phyloP scores from a whole-genome alignment of 83 land plant genomes.

The Isoetes engelmannii region DNA sequence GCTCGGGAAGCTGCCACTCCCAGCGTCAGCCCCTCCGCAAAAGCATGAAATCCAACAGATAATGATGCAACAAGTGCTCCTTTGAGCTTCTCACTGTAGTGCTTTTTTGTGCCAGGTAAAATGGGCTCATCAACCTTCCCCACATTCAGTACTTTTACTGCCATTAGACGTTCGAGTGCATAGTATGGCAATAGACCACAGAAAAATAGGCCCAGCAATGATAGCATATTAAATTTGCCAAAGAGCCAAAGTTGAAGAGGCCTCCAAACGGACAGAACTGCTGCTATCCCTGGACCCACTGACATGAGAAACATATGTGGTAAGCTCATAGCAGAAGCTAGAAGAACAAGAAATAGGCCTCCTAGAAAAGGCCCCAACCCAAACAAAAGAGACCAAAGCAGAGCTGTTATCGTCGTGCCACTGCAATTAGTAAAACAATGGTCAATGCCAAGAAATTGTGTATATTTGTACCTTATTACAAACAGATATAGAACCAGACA shows the following conservation, averaged over 20 bases:
- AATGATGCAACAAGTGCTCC: conserved; percentile 63
- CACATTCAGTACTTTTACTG: conserved; percentile 32
- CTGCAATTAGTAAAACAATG: conserved; percentile 23
- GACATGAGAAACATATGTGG: conserved; percentile 64
- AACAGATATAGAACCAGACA: background rate
- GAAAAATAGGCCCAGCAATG: conserved; percentile 32
- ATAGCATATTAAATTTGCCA: conserved; percentile 50
- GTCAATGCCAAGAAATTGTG: too few relatives aligned
- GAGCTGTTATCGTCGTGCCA: conserved; percentile 53
- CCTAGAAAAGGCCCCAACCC: conserved; percentile 89
- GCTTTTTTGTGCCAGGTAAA: conserved; percentile 22
- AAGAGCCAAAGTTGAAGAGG: conserved; percentile 67
- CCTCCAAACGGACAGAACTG: conserved; percentile 75
- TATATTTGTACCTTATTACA: background rate
- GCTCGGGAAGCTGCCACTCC: conserved; percentile 97
- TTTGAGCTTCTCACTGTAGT: conserved; percentile 51
- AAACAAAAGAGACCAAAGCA: conserved; percentile 67
- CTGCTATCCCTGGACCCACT: conserved; percentile 72
- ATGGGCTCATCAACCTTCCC: conserved; percentile 28
- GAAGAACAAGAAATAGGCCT: conserved; percentile 50
- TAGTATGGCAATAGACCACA: conserved; percentile 44
- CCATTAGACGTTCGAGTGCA: conserved; percentile 23
- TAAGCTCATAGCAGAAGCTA: conserved; percentile 51
- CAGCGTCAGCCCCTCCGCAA: conserved; percentile 85
- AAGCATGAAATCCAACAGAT: conserved; percentile 64